Conservation (phyloP, 1,284 basidiomycete genomes). For the Microbotryum saponariae region DNA sequence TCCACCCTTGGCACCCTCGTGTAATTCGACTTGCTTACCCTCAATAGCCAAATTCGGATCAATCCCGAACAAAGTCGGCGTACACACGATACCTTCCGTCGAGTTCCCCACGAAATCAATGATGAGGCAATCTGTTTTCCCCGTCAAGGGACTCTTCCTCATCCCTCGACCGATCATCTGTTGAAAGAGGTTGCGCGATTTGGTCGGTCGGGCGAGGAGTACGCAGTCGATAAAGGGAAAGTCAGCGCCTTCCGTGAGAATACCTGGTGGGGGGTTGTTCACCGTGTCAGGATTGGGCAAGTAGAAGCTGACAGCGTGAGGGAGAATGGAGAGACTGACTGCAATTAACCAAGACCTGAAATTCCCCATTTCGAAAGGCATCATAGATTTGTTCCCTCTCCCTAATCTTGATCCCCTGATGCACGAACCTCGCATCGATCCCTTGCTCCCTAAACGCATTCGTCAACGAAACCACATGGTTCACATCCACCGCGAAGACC, state of each 20-base stretch:
- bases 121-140: slow-evolving; percentile 76
- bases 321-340: slow-evolving; percentile 46
- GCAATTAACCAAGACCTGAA: slow-evolving; percentile 82
- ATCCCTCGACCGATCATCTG: slow-evolving; percentile 97
- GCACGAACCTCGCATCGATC: slow-evolving; percentile 76
- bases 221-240: slow-evolving; percentile 66
- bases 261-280: slow-evolving; percentile 48
- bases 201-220: slow-evolving; percentile 60
- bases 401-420: slow-evolving; percentile 53
- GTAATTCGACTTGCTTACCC: slow-evolving; percentile 43
- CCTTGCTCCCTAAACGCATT: slow-evolving; percentile 64
- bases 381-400: slow-evolving; percentile 61
- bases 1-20: too few relatives aligned
- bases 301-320: background rate
- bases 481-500: slow-evolving; percentile 80
- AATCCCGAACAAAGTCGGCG: slow-evolving; percentile 79
- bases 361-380: slow-evolving; percentile 63
- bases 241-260: slow-evolving; percentile 70
- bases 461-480: slow-evolving; percentile 73
- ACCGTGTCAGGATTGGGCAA: background rate
- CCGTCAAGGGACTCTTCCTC: slow-evolving; percentile 71
- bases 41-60: slow-evolving; percentile 63
- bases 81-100: slow-evolving; percentile 63
- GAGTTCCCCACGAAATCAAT: slow-evolving; percentile 85
- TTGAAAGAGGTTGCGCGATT: slow-evolving; percentile 77